Conservation (phyloP, 176 grass and related monocot genomes). For the Juncus inflexus region DNA sequence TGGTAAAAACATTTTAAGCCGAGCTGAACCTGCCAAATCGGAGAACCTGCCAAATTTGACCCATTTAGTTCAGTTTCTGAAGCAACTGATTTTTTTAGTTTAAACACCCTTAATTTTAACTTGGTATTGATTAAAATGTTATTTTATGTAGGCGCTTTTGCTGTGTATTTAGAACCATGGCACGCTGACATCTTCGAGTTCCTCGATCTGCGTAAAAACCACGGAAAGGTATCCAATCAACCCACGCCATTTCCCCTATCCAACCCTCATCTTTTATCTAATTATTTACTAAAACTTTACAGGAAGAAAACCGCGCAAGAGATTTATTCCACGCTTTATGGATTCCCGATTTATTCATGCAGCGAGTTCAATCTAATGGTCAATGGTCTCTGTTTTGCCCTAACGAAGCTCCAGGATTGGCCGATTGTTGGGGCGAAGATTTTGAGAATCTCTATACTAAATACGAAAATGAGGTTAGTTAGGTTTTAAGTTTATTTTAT, state of each 20-base stretch:
- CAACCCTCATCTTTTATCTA: constrained; percentile 18
- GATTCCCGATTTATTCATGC: constrained; percentile 97
- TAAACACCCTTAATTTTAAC: too few species aligned
- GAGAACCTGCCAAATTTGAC: too few species aligned
- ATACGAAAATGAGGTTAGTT: constrained; percentile 40
- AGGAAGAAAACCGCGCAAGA: constrained; percentile 96
- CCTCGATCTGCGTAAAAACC: constrained; percentile 92
- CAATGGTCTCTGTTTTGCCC: constrained; percentile 99
- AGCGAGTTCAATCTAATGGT: constrained; percentile 79
- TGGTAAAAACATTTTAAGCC: too few species aligned
- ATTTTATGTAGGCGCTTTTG: constrained; percentile 71
- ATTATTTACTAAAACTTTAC: too few species aligned
- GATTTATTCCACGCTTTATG: constrained; percentile 96
- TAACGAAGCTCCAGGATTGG: constrained; percentile 90
- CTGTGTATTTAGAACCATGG: constrained; percentile 91
- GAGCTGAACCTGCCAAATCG: too few species aligned
- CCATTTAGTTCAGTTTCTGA: too few species aligned
- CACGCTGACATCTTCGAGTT: constrained; percentile 98
- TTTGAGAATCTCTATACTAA: constrained; percentile 81
- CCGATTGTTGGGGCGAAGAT: constrained; percentile 85
- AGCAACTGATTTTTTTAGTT: too few species aligned
- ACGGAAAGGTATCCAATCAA: constrained; percentile 98
- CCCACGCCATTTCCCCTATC: background rate
- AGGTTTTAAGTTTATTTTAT: background rate
- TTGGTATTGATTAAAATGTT: background rate